A percentile compares a stretch with the other conserved stretches of the same genome.
These are phyloP conservation scores for Fusarium subglutinans DNA, from an alignment of 2,329 filamentous ascomycete species.

Conservation along the genomic window DNA sequence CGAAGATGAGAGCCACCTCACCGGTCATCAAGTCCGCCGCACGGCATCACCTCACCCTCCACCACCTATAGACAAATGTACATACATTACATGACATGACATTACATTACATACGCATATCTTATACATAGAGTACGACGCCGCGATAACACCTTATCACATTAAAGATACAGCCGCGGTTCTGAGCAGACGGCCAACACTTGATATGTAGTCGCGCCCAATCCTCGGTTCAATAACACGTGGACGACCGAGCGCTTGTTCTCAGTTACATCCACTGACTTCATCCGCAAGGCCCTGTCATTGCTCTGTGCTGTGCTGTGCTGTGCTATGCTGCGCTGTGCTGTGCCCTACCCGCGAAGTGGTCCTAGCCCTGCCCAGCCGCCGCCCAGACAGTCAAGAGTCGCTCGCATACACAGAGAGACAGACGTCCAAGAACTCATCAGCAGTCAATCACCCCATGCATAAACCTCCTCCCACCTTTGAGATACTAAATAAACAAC, in stretches of 20 bases:
- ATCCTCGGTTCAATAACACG: slow-evolving; percentile 43
- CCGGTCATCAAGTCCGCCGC: slow-evolving; percentile 9
- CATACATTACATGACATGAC: not conserved
- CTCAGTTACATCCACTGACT: slow-evolving; percentile 15
- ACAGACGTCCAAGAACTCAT: slow-evolving; percentile 18
- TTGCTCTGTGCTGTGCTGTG: not conserved
- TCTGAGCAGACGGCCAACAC: slow-evolving; percentile 10
- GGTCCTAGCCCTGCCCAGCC: slow-evolving; percentile 28
- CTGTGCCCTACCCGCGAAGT: slow-evolving; percentile 1
- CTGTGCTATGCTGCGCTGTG: not conserved
- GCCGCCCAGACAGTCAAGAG: slow-evolving; percentile 13
- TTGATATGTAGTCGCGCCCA: slow-evolving; percentile 41
- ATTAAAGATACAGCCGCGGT: slow-evolving; percentile 26
- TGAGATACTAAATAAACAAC: slow-evolving; percentile 37
- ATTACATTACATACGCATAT: slow-evolving; percentile 1
- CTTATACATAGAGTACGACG: slow-evolving; percentile 15
- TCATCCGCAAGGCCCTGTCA: slow-evolving; percentile 1
- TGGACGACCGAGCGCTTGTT: slow-evolving; percentile 39
- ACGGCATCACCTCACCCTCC: slow-evolving; percentile 10
- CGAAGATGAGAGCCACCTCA: slow-evolving; percentile 15
- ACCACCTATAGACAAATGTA: not conserved
- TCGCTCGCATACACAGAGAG: not conserved
- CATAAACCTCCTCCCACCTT: slow-evolving; percentile 23
- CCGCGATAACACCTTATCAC: slow-evolving; percentile 16
- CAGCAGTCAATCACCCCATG: slow-evolving; percentile 28